Evolutionary conservation across 768 basidiomycete genomes (phyloP).

Genomic region (Trametes coccinea): DNA sequence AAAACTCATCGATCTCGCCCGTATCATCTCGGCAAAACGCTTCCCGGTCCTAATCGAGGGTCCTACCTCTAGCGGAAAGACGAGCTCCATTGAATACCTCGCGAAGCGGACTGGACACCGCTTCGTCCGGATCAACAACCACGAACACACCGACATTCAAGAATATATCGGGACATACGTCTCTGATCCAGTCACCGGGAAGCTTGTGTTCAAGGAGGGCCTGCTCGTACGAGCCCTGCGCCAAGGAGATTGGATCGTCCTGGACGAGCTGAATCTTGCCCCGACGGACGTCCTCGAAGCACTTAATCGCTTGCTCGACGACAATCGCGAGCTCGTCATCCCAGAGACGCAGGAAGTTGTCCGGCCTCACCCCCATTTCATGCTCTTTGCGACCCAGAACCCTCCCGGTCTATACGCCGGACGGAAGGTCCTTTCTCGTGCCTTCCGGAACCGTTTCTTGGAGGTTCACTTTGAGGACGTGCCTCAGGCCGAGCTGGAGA

Average conservation of each 20-base stretch:
- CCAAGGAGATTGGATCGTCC: constrained; percentile 94
- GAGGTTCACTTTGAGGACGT: constrained; percentile 98
- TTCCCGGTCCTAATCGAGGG: constrained; percentile 98
- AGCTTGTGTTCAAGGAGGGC: constrained; percentile 92
- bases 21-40: constrained; percentile 83
- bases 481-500: constrained; percentile 89
- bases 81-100: constrained; percentile 94
- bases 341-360: constrained; percentile 96
- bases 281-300: constrained; percentile 98
- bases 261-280: constrained; percentile 96
- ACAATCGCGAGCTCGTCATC: constrained; percentile 94
- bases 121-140: constrained; percentile 98
- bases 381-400: constrained; percentile 98
- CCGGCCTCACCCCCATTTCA: constrained; percentile 91
- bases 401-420: constrained; percentile 96
- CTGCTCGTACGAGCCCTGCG: constrained; percentile 90
- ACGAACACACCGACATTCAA: constrained; percentile 99
- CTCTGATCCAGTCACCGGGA: constrained; percentile 90
- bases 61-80: constrained; percentile 97
- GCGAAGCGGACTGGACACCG: constrained; percentile 91
- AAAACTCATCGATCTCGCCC: constrained; percentile 92
- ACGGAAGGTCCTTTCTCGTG: constrained; percentile 90
- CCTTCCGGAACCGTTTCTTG: constrained; percentile 95
- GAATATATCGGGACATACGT: constrained; percentile 97
- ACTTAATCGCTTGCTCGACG: constrained; percentile 92